A percentile compares a stretch with the other conserved stretches of the same genome.
Conservation (phyloP, 164 flowering plant genomes). For the Vitis rotundifolia region DNA sequence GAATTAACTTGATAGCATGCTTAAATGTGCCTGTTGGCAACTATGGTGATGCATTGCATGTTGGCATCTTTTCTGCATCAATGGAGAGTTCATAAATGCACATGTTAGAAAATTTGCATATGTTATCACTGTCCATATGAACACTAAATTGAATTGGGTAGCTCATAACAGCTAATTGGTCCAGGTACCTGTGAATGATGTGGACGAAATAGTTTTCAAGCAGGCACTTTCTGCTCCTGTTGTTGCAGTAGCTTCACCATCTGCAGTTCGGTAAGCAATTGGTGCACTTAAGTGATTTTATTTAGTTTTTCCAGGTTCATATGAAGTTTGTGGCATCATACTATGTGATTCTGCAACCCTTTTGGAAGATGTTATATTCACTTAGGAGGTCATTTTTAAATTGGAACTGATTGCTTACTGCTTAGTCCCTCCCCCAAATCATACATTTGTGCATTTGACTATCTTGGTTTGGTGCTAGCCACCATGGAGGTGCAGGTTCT, state of each 20-base stretch:
- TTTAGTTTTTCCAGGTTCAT: not conserved
- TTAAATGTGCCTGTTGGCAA: not conserved
- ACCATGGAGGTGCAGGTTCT: not conserved
- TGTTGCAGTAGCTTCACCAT: conserved; percentile 91
- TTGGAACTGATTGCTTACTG: not conserved
- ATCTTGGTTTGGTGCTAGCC: not conserved
- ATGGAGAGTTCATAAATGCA: not conserved
- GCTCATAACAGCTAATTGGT: conserved; percentile 1
- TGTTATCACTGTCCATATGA: no score
- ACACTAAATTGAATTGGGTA: not conserved
- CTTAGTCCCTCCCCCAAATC: not conserved
- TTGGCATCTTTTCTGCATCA: not conserved
- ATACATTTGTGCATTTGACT: not conserved
- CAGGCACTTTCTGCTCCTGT: conserved; percentile 79
- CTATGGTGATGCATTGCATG: not conserved
- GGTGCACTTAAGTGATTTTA: not conserved
- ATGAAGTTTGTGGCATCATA: not conserved
- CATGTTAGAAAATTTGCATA: no score
- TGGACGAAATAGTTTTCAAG: conserved; percentile 52
- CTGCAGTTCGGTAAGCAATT: conserved; percentile 62
- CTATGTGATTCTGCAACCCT: not conserved
- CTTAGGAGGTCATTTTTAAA: no score
- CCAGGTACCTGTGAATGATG: conserved; percentile 72
- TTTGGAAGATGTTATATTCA: not conserved
- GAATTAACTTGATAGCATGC: no score